These are phyloP conservation scores for Mycena pura DNA, from an alignment of 768 basidiomycete genomes.

Conservation along the genomic window DNA sequence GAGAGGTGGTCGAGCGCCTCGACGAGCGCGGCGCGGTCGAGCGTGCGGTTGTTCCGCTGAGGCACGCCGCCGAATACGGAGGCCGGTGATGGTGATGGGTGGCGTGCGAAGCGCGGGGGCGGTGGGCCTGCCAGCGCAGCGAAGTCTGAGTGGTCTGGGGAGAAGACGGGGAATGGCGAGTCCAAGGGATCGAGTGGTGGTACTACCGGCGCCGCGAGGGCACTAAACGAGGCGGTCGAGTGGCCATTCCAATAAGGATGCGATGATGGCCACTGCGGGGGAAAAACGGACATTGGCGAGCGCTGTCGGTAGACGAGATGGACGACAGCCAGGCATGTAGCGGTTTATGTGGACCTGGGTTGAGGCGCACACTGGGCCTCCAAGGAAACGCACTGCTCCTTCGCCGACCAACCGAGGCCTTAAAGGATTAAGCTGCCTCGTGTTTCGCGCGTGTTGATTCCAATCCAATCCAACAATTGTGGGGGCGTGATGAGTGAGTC, in stretches of 20 bases:
- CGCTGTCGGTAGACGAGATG: not conserved
- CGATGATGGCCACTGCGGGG: slow-evolving; percentile 19
- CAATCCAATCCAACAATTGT: not conserved
- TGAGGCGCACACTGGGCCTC: not conserved
- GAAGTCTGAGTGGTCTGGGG: slow-evolving; percentile 10
- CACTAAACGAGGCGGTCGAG: slow-evolving; percentile 16
- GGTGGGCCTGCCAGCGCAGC: slow-evolving; percentile 6
- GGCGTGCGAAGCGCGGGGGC: not conserved
- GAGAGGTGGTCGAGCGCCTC: slow-evolving; percentile 60
- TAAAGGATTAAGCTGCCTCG: slow-evolving; percentile 22
- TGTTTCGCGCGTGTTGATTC: slow-evolving; percentile 19
- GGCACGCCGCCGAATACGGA: slow-evolving; percentile 26
- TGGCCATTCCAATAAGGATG: slow-evolving; percentile 17
- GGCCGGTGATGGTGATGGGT: not conserved
- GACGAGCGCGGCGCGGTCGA: slow-evolving; percentile 50
- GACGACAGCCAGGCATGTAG: slow-evolving; percentile 8
- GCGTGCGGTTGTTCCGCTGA: slow-evolving; percentile 45
- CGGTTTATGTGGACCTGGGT: not conserved
- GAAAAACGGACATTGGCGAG: slow-evolving; percentile 21
- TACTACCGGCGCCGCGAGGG: slow-evolving; percentile 21
- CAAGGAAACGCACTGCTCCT: slow-evolving; percentile 10
- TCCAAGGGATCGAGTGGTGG: slow-evolving; percentile 12
- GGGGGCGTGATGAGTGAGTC: not conserved
- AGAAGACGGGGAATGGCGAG: slow-evolving; percentile 13
- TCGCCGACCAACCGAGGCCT: slow-evolving; percentile 8